Conservation (phyloP, 306 rosid genomes). For the Lablab purpureus region DNA sequence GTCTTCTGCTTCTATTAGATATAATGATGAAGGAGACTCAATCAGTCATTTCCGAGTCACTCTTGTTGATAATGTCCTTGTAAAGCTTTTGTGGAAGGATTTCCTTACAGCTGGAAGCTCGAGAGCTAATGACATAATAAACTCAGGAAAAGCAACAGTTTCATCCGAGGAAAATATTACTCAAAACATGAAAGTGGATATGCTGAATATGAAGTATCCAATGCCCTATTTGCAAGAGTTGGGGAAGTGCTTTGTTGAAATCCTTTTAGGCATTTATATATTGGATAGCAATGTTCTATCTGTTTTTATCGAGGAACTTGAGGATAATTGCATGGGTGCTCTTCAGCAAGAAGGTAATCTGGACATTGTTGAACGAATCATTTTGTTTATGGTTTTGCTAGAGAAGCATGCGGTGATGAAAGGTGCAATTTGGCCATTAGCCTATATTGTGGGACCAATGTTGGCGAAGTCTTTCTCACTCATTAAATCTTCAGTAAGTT, state of each 20-base stretch:
- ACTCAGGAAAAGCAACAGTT: conserved; percentile 51
- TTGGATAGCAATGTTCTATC: conserved; percentile 66
- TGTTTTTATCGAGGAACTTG: conserved; percentile 63
- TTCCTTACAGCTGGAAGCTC: conserved; percentile 55
- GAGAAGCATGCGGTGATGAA: conserved; percentile 69
- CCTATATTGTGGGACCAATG: conserved; percentile 82
- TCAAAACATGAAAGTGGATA: conserved; percentile 52
- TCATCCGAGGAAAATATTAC: conserved; percentile 52
- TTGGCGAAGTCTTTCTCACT: conserved; percentile 70
- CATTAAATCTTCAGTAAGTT: conserved; percentile 84
- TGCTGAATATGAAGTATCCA: conserved; percentile 55
- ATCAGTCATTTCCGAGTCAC: conserved; percentile 58
- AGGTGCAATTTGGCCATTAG: conserved; percentile 90
- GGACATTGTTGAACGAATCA: conserved; percentile 62
- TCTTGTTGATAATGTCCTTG: conserved; percentile 69
- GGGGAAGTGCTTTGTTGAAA: conserved; percentile 76
- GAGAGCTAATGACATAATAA: conserved; percentile 55
- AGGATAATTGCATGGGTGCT: conserved; percentile 58
- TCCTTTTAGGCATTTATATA: conserved; percentile 66
- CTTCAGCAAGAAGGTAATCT: conserved; percentile 60
- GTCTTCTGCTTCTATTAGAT: conserved; percentile 63
- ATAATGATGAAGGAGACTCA: conserved; percentile 62
- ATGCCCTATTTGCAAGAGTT: conserved; percentile 72
- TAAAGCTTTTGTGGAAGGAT: conserved; percentile 80
- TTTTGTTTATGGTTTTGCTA: conserved; percentile 70